Evolutionary conservation across 2,329 filamentous ascomycete species (phyloP), one percentile per base, ranked within the genome.

Genomic region (Colletotrichum trifolii): DNA sequence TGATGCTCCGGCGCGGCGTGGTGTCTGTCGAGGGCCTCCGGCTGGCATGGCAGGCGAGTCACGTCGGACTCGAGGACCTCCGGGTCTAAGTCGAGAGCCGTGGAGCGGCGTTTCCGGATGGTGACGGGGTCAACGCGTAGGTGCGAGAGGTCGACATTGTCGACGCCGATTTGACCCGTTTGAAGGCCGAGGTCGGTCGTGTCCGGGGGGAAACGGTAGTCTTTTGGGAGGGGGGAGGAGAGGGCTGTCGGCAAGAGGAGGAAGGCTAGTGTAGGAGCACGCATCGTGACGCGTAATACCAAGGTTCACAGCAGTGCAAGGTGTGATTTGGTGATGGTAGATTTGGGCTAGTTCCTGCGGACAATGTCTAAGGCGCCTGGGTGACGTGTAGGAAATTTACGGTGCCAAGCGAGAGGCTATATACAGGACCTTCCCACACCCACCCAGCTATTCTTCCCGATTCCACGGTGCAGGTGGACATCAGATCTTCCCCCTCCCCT

Each of bases 41-140:
- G 25, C 25, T 4, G 25, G 25, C 25, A 25, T 25, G 25, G 25
- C 25, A 25, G 25, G 25, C 25, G 25, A 25, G 25, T 25, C 54
- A 38, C 17, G 8, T 12, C 54, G 8, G 8, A 17, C 8, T 40
- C 50, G 9, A 6, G 10, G 3, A 38, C 54, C 25, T 35, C 35
- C 11, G 6, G 4, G 42, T n/a, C 4, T 1, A 43, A 13, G 42
- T n/a, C 43, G 15, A 17, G 15, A 8, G 43, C 7, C 43, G 34
- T 25, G 25, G 25, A 25, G 45, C 8, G 17, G 46, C 42, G 55
- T 10, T 38, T 13, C 13, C 43, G 46, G 46, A 58, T 34, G 9
- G 13, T 25, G 12, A 65, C 62, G 9, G 62, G 62, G 35, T 65
- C 62, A 17, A 65, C 62, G 40, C 62, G 62, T 6, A 65, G 62